A percentile compares a stretch with the other conserved stretches of the same genome.
phyloP scores from a whole-genome alignment of 2,329 filamentous ascomycete species.

The Fusarium sp. region DNA sequence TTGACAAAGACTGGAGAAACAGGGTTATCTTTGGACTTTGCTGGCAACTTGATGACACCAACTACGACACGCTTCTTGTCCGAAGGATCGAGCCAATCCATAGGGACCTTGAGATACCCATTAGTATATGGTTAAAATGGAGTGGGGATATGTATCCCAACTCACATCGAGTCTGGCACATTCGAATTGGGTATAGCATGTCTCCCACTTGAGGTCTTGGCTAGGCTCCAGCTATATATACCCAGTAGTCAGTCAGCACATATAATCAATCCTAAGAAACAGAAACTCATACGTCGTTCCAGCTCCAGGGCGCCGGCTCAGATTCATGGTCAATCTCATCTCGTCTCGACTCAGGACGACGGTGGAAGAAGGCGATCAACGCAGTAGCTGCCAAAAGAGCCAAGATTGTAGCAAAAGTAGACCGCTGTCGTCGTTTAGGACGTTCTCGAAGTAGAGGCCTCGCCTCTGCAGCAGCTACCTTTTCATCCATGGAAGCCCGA shows the following conservation, averaged over 20 bases:
- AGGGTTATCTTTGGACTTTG: slow-evolving; percentile 40
- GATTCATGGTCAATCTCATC: neutral
- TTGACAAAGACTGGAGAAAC: slow-evolving; percentile 49
- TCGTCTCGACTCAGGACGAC: slow-evolving; percentile 15
- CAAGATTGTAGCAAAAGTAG: slow-evolving; percentile 8
- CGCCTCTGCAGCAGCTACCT: slow-evolving; percentile 11
- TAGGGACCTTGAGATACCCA: slow-evolving; percentile 44
- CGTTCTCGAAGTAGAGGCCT: slow-evolving; percentile 22
- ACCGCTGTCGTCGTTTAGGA: neutral
- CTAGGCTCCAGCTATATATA: slow-evolving; percentile 51
- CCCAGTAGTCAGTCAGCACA: neutral
- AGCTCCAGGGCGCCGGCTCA: slow-evolving; percentile 37
- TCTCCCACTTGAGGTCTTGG: slow-evolving; percentile 43
- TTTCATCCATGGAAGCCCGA: neutral
- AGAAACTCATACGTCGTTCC: slow-evolving; percentile 34
- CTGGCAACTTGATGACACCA: slow-evolving; percentile 47
- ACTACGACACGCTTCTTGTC: slow-evolving; percentile 44
- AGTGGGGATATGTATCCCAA: neutral
- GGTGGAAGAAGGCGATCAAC: slow-evolving; percentile 35
- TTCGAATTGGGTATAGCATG: slow-evolving; percentile 47
- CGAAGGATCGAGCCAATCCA: slow-evolving; percentile 48
- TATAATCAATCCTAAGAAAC: neutral
- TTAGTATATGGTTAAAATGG: neutral
- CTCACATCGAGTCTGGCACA: slow-evolving; percentile 49
- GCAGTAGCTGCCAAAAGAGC: slow-evolving; percentile 33